Conservation (phyloP, 805 yeast species). For the Candida germanica region DNA sequence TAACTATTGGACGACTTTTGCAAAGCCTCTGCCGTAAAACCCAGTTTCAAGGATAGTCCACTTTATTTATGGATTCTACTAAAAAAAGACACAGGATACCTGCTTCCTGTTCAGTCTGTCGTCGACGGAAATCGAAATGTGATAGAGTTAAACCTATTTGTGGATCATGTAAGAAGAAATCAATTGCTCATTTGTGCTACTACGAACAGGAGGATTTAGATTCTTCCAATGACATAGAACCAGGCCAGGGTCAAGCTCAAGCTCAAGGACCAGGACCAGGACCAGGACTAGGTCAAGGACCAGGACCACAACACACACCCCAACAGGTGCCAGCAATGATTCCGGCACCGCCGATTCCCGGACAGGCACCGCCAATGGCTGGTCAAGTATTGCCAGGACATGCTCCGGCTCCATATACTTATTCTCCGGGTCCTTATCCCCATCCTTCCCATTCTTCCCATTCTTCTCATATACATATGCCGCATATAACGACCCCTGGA, state of each 20-base stretch:
- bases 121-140: constrained; percentile 42
- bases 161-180: constrained; percentile 41
- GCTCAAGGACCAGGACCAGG: background rate
- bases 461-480: background rate
- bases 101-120: constrained; percentile 43
- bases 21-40: too few relatives aligned
- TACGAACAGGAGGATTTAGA: constrained; percentile 24
- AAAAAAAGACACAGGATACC: constrained; percentile 38
- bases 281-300: background rate
- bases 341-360: background rate
- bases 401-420: background rate
- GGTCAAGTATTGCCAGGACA: background rate
- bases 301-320: background rate
- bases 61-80: constrained; percentile 26
- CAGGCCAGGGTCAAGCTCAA: background rate
- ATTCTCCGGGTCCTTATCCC: background rate
- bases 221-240: background rate
- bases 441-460: background rate
- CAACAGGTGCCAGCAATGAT: background rate
- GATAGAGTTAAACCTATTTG: constrained; percentile 42
- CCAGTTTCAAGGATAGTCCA: too few relatives aligned
- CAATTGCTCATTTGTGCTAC: constrained; percentile 41
- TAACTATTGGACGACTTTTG: too few relatives aligned
- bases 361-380: background rate
- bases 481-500: background rate